These are phyloP conservation scores for Ilyonectria destructans DNA, from an alignment of 2,329 filamentous ascomycete species.

Conservation along the genomic window DNA sequence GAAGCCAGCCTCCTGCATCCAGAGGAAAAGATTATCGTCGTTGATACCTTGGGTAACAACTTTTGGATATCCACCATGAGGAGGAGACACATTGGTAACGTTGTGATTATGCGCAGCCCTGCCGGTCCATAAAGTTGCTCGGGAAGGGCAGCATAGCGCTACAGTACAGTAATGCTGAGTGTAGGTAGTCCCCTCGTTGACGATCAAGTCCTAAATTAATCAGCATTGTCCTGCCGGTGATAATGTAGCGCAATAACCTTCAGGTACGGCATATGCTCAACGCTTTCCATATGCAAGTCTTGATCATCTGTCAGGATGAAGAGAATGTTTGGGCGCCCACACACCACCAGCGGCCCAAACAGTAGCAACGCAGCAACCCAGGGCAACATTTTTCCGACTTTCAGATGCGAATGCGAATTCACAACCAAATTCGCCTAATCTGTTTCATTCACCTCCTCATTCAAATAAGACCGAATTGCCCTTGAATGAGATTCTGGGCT, in stretches of 20 bases:
- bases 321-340: conserved; percentile 42
- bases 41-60: conserved; percentile 76
- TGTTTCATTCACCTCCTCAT: no score
- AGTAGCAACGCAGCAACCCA: neutral
- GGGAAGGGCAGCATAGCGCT: conserved; percentile 76
- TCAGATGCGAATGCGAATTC: neutral
- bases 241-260: neutral
- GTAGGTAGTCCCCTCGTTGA: conserved; percentile 45
- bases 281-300: conserved; percentile 38
- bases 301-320: conserved; percentile 51
- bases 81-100: conserved; percentile 70
- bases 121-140: conserved; percentile 76
- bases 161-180: conserved; percentile 53
- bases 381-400: neutral
- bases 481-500: no score
- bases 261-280: conserved; percentile 35
- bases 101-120: conserved; percentile 79
- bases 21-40: conserved; percentile 72
- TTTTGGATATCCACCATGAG: conserved; percentile 65
- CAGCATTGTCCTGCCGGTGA: neutral
- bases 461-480: no score
- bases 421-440: neutral
- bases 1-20: conserved; percentile 78
- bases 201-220: conserved; percentile 36
- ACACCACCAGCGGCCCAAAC: neutral